Conservation (phyloP, 2,329 filamentous ascomycete genomes). For the Periconia sp. region DNA sequence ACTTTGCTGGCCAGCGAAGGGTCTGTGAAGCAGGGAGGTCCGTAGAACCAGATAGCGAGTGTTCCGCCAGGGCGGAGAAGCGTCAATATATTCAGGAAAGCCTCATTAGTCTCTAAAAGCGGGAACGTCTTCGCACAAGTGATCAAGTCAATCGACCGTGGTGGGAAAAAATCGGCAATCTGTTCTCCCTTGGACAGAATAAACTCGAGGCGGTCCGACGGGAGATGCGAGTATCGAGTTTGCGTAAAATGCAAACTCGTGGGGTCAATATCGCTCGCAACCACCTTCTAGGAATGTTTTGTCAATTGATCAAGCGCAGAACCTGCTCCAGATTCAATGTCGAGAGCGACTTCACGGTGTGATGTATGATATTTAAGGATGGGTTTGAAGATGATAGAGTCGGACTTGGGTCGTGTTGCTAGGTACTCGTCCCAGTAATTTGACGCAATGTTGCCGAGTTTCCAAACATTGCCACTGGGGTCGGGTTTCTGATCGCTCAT, state of each 20-base stretch:
- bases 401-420: conserved; percentile 6
- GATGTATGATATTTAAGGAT: conserved; percentile 5
- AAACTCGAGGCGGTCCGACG: background rate
- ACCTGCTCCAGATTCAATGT: conserved; percentile 5
- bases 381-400: conserved; percentile 3
- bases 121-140: conserved; percentile 6
- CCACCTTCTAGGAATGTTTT: conserved; percentile 1
- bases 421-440: conserved; percentile 10
- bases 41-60: conserved; percentile 11
- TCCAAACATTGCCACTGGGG: conserved; percentile 5
- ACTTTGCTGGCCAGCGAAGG: background rate
- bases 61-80: conserved; percentile 9
- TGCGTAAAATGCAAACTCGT: conserved; percentile 3
- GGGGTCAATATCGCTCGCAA: conserved; percentile 7
- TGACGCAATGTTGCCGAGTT: conserved; percentile 4
- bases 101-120: conserved; percentile 3
- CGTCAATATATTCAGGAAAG: background rate
- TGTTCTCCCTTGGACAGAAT: conserved; percentile 5
- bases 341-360: background rate
- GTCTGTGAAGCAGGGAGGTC: conserved; percentile 4
- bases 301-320: conserved; percentile 4
- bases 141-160: conserved; percentile 2
- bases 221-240: background rate
- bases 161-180: background rate
- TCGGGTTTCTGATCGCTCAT: background rate